Percentiles rank a stretch among this genome's conserved stretches.
These are phyloP conservation scores for Colletotrichum tropicicola DNA, from an alignment of 2,329 filamentous ascomycete genomes.

Conservation along the genomic window DNA sequence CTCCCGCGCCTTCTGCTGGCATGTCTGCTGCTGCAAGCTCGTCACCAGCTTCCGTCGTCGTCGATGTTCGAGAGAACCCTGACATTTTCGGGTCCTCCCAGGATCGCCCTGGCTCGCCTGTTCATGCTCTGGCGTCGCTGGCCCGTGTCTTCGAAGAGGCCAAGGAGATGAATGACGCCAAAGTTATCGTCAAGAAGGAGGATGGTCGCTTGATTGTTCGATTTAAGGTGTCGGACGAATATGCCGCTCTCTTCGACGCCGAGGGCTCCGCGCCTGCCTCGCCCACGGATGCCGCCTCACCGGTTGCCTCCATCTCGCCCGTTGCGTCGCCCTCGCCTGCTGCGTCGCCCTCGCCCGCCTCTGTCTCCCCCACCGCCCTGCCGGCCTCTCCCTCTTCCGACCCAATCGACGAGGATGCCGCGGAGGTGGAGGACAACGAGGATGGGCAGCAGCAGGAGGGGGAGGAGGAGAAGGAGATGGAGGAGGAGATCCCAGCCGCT, in stretches of 20 bases:
- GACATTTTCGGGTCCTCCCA: slow-evolving; percentile 27
- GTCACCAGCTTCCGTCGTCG: slow-evolving; percentile 7
- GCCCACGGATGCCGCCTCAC: not conserved
- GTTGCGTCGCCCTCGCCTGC: not conserved
- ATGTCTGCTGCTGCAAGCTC: not conserved
- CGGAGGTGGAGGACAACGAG: not conserved
- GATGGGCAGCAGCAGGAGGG: not conserved
- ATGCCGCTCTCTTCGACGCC: not conserved
- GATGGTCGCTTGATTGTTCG: slow-evolving; percentile 23
- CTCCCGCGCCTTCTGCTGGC: not conserved
- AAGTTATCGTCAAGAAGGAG: slow-evolving; percentile 1
- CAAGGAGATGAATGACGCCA: not conserved
- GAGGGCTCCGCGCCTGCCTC: not conserved
- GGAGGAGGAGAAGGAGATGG: not conserved
- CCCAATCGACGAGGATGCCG: not conserved
- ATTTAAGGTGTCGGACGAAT: slow-evolving; percentile 28
- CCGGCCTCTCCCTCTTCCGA: not conserved
- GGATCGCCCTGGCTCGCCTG: slow-evolving; percentile 2
- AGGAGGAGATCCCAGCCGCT: not conserved
- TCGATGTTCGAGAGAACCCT: slow-evolving; percentile 23
- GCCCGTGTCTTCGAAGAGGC: slow-evolving; percentile 9
- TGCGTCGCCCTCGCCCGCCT: not conserved
- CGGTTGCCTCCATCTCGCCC: no score
- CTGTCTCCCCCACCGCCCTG: not conserved
- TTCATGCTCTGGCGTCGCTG: slow-evolving; percentile 11